A percentile compares a stretch with the other conserved stretches of the same genome.
Evolutionary conservation across 2,329 filamentous ascomycete genomes (phyloP).

Genomic region (Didymella glomerata): DNA sequence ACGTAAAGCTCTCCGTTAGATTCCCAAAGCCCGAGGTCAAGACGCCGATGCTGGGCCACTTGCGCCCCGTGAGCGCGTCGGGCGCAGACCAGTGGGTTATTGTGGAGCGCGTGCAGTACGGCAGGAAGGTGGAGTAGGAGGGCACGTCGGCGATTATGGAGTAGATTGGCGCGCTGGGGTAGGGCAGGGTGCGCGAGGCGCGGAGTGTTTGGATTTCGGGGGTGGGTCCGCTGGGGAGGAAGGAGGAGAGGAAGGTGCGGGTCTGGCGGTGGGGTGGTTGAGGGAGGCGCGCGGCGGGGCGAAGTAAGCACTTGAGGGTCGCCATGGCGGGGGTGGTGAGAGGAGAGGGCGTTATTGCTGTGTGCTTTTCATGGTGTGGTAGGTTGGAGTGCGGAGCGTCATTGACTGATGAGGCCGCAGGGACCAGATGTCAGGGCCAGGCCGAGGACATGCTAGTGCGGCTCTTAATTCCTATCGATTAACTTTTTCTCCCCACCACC

Average conservation of each 20-base stretch:
- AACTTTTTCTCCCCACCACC: slow-evolving; percentile 13
- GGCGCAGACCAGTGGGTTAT: slow-evolving; percentile 77
- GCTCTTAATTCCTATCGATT: slow-evolving; percentile 12
- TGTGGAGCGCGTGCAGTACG: slow-evolving; percentile 80
- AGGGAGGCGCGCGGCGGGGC: slow-evolving; percentile 41
- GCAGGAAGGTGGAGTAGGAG: slow-evolving; percentile 83
- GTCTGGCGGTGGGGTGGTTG: slow-evolving; percentile 10
- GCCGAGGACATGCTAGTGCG: not conserved
- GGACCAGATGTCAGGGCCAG: not conserved
- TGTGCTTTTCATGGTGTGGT: not conserved
- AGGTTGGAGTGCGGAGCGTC: not conserved
- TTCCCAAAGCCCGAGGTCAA: slow-evolving; percentile 86
- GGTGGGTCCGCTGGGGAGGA: slow-evolving; percentile 53
- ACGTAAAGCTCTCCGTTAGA: slow-evolving; percentile 84
- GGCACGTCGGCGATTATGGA: slow-evolving; percentile 86
- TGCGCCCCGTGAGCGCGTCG: slow-evolving; percentile 56
- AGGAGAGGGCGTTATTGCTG: not conserved
- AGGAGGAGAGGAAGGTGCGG: slow-evolving; percentile 55
- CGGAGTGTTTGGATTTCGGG: slow-evolving; percentile 68
- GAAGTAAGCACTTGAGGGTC: slow-evolving; percentile 46
- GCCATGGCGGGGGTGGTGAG: slow-evolving; percentile 33
- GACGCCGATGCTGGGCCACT: slow-evolving; percentile 77
- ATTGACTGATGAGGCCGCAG: not conserved
- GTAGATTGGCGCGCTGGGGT: slow-evolving; percentile 76
- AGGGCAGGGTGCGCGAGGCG: slow-evolving; percentile 79